Base-by-base conservation (phyloP, 1,139 yeast genomes). In the Hansenula sp. region DNA sequence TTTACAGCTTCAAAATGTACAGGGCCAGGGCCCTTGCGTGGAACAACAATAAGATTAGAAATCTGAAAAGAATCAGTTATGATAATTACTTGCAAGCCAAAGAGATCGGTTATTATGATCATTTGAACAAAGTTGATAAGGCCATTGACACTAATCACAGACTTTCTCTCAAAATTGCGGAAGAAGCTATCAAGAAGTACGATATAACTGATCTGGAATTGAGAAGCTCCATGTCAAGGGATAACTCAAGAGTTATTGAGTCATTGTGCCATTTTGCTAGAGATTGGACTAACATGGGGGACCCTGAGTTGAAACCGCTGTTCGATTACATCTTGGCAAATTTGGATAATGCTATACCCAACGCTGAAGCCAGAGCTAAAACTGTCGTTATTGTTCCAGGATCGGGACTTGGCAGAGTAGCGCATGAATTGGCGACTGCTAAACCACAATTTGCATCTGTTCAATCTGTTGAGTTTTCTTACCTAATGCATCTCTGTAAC, bases 331-430 rank as follows among this genome's bases (percentile, higher is more conserved):
- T 87, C 16, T 54, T 53, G 11, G 38, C 53, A 0, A 68, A 31
- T 28, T 68, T 76, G 25, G 51, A 65, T 3, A 41, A 53, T 8
- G 47, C 67, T 2, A 57, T 68, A 13, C 65, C 71, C 1, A 51
- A 46, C 2, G 45, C 48, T 0, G 61, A 63, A 4, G 41, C 50
- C 12, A 45, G 50, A 38, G 18, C 55, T 59, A 38, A 44, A 50
- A 77, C 86, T 0, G 59, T 76, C 18, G 71, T 85, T 1, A 60
- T 87, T 5, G 74, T 85, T 3, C 96, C 96, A 0, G 96, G 96
- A 0, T 77, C 90, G 1, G 96, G 96, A 0, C 67, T 84, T 36
- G 94, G 95, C 0, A 69, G 86, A 52, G 66, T 85, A 2, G 81
- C 94, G 2, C 82, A 81, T 58, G 84, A 79, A 49, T 52, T 85